Evolutionary conservation across 176 grass and related monocot genomes (phyloP), one percentile per base, ranked within the genome.

Genomic region (Carex littledalei): DNA sequence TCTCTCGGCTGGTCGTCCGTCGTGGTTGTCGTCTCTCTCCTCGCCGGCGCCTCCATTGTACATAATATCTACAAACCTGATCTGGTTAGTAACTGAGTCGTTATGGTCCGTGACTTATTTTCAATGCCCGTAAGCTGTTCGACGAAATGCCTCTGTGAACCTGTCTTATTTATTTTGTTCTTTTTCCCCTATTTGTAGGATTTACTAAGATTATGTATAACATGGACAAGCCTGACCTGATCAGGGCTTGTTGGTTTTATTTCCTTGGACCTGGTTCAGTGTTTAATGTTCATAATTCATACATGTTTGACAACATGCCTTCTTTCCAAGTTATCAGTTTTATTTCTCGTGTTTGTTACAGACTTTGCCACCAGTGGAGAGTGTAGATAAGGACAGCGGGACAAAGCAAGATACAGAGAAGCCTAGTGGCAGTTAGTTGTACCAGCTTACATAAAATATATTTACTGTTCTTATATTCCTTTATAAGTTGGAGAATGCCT

Each of bases 41-140:
- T 91, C 16, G 63, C 63, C 8, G 85, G 89, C 0, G 89, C 92
- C 7, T 86, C 87, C 71, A 66, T 87, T 26, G 83, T 91, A 10
- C 87, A 91, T 84, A 89, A 89, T 76, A 87, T 94, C 61, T 94
- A 85, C 78, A 91, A 91, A 67, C 91, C 89, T 3, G 31, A 91
- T 53, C 86, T 93, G 86, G 91, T 93, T 16, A 11, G 61, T 29
- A 0, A 20, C 2, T 0, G 3, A 24, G 5, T 7, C 3, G 8
- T 22, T 22, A 18, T 17, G 2, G 5, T 18, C 26, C 22, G 6
- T 15, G 8, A 11, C 1, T 81, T 63, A 14, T 6, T n/a, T 79
- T 15, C 17, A 3, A 29, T 41, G 84, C 86, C 24, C 60, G 1
- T 29, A 1, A 79, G 6, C 26, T 90, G 91, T 88, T 93, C 65